Evolutionary conservation across 2,329 filamentous ascomycete genomes (phyloP).

Genomic region (Ophiostoma himal-ulmi): DNA sequence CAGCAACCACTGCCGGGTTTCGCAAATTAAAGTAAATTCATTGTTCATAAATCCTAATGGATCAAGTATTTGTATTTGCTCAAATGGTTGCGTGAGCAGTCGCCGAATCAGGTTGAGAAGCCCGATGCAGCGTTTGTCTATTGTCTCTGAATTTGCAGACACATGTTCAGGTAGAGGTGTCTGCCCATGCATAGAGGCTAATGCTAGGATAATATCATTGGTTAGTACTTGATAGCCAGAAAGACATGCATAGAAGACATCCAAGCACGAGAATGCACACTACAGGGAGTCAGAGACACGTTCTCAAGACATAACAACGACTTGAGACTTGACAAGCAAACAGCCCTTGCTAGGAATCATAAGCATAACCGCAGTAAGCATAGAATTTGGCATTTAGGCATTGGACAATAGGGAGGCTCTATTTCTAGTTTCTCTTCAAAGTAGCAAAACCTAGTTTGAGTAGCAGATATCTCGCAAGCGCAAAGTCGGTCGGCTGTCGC

Average conservation of each 20-base stretch:
- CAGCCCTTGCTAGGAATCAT: neutral
- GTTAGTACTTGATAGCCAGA: neutral
- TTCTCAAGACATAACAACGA: neutral
- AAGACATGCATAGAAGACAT: neutral
- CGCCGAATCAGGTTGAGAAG: neutral
- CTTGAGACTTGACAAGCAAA: neutral
- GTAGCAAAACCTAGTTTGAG: too few relatives aligned
- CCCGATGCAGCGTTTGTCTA: too few relatives aligned
- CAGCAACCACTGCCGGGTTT: neutral
- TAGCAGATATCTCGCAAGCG: neutral
- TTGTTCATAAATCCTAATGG: neutral
- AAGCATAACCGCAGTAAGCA: neutral
- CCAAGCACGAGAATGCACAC: neutral
- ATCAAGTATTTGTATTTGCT: neutral
- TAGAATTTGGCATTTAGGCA: neutral
- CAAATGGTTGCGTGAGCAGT: neutral
- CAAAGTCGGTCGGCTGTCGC: neutral
- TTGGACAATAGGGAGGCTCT: neutral
- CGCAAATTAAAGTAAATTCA: neutral
- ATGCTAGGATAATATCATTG: too few relatives aligned
- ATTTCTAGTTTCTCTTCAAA: neutral
- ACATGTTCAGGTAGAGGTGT: too few relatives aligned
- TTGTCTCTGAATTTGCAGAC: too few relatives aligned
- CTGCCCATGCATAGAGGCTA: too few relatives aligned
- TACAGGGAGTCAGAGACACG: neutral